Base-by-base conservation (phyloP, 164 flowering plant genomes). In the Protea cynaroides region DNA sequence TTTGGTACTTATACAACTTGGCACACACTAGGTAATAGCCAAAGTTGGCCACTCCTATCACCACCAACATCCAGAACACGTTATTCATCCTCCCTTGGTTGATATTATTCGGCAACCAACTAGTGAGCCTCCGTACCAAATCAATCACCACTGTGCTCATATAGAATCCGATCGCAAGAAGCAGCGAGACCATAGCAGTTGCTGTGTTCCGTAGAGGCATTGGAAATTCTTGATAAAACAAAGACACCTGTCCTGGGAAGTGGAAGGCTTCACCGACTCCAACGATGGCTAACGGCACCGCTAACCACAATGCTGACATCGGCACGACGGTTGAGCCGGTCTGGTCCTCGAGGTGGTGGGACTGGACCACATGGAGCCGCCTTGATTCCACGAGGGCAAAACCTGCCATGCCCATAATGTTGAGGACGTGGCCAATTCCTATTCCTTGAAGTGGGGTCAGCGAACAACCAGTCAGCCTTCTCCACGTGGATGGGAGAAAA, bases 261-360 rank as follows among this genome's bases (percentile, higher is more conserved):
- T 84, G 84, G 64, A 88, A 84, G 1, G 86, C 88, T 49, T 80
- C 84, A 23, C 87, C 92, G n/a, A 75, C 8, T 0, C 87, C 88
- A 1, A 75, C 75, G 23, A 80, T 11, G 1, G 65, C 78, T 13
- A 84, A 61, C 22, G 74, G 84, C 0, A 70, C 68, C 14, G 79
- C 71, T 0, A 88, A 67, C 89, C 94, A 88, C 37, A 79, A 22
- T 5, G 65, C 80, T 2, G 75, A 75, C 67, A 88, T 78, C 4
- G 84, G 86, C 43, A 49, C 52, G 18, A 75, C 52, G 18, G 74
- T 44, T 3, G 76, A 38, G 19, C 46, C 63, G 2, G 68, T 58
- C 17, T 56, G 73, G 61, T 46, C 55, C 6, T 37, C 62, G 8
- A 74, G 70, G 72, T 64, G 64, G 60, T 77, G 79, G 11, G 56